Evolutionary conservation across 2,329 filamentous ascomycete genomes (phyloP).

Genomic region (Alternaria brassicae): DNA sequence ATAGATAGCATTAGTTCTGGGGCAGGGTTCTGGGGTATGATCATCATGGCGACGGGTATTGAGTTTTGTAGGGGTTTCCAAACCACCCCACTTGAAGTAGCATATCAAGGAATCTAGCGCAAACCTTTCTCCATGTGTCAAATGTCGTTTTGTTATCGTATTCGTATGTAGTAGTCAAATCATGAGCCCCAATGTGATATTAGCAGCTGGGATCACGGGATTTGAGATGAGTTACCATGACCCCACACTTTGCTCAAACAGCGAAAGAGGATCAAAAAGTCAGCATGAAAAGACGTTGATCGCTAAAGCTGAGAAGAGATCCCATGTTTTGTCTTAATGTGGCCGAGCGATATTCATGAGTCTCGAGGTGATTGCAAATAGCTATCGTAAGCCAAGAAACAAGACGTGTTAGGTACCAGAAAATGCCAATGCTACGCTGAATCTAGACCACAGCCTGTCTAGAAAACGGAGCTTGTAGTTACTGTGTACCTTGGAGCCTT

Average conservation of each 20-base stretch:
- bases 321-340: background rate
- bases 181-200: slow-evolving; percentile 27
- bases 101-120: slow-evolving; percentile 37
- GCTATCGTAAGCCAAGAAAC: slow-evolving; percentile 26
- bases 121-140: slow-evolving; percentile 30
- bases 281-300: slow-evolving; percentile 28
- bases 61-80: slow-evolving; percentile 20
- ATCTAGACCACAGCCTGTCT: slow-evolving; percentile 33
- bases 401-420: slow-evolving; percentile 27
- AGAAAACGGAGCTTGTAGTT: slow-evolving; percentile 28
- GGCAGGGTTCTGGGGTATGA: background rate
- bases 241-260: slow-evolving; percentile 32
- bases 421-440: slow-evolving; percentile 25
- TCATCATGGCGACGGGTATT: background rate
- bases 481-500: slow-evolving; percentile 26
- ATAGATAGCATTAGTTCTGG: background rate
- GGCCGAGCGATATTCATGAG: slow-evolving; percentile 15
- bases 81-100: slow-evolving; percentile 24
- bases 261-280: slow-evolving; percentile 22
- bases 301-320: slow-evolving; percentile 31
- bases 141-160: slow-evolving; percentile 31
- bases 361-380: slow-evolving; percentile 33
- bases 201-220: slow-evolving; percentile 31
- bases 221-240: slow-evolving; percentile 41
- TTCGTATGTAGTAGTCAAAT: slow-evolving; percentile 28